Evolutionary conservation across 176 grass and related monocot genomes (phyloP).

Genomic region (Calamus simplicifolius): DNA sequence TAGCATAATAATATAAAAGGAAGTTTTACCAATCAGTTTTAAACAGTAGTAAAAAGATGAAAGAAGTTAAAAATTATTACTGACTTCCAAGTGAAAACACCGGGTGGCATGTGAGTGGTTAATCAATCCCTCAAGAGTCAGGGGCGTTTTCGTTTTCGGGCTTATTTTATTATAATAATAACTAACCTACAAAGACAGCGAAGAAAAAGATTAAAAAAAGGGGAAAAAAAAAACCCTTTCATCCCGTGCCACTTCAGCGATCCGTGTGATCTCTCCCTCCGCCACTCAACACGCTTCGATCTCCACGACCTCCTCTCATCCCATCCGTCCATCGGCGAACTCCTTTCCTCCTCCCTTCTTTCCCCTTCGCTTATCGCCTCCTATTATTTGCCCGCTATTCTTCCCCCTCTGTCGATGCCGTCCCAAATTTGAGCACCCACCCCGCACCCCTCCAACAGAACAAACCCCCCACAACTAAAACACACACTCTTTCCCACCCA

Average conservation of each 20-base stretch:
- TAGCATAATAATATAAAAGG: too few relatives aligned
- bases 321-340: slow-evolving; percentile 7
- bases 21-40: too few relatives aligned
- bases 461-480: background rate
- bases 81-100: too few relatives aligned
- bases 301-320: background rate
- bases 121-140: too few relatives aligned
- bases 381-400: background rate
- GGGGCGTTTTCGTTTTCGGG: too few relatives aligned
- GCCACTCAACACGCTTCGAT: slow-evolving; percentile 15
- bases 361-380: background rate
- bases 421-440: background rate
- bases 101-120: too few relatives aligned
- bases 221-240: background rate
- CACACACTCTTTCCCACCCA: too few relatives aligned
- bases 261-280: slow-evolving; percentile 34
- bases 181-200: background rate
- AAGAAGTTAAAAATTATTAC: too few relatives aligned
- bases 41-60: too few relatives aligned
- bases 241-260: slow-evolving; percentile 54
- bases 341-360: background rate
- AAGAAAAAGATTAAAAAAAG: too few relatives aligned
- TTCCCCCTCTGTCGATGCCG: background rate
- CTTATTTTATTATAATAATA: too few relatives aligned
- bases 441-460: background rate